Evolutionary conservation across 2,329 filamentous ascomycete genomes (phyloP).

Genomic region (Colletotrichum simmondsii): DNA sequence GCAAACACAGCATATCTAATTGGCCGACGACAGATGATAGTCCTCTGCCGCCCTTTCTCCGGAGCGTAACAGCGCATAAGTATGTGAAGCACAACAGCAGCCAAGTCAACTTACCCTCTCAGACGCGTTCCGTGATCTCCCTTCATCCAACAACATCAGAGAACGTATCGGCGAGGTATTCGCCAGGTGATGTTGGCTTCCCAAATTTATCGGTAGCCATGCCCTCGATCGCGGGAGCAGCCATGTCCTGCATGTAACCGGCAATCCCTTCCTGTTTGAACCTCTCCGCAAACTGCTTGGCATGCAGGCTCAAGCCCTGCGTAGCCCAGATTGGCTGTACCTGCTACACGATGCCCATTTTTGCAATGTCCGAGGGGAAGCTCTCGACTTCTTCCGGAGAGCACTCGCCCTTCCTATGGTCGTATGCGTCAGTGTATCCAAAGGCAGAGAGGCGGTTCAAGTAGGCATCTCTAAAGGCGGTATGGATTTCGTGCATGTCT

Average conservation of each 20-base stretch:
- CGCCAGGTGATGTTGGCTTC: background rate
- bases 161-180: background rate
- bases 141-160: background rate
- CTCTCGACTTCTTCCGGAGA: background rate
- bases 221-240: constrained; percentile 3
- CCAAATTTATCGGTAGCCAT: background rate
- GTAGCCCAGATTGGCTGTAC: constrained; percentile 52
- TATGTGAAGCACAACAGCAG: background rate
- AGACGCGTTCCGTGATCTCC: background rate
- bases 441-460: background rate
- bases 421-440: background rate
- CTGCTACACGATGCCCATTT: constrained; percentile 46
- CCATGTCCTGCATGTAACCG: constrained; percentile 41
- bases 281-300: constrained; percentile 45
- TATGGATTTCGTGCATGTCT: background rate
- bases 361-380: background rate
- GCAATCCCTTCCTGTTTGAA: constrained; percentile 49
- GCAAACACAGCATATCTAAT: background rate
- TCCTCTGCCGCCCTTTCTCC: background rate
- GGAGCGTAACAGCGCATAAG: background rate
- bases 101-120: background rate
- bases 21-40: background rate
- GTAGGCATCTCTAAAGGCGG: background rate
- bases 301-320: constrained; percentile 46
- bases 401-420: background rate